Percentiles rank a stretch among this genome's conserved stretches.
phyloP scores from a whole-genome alignment of 169 alveolate genomes.

The Cryptosporidium baileyi region DNA sequence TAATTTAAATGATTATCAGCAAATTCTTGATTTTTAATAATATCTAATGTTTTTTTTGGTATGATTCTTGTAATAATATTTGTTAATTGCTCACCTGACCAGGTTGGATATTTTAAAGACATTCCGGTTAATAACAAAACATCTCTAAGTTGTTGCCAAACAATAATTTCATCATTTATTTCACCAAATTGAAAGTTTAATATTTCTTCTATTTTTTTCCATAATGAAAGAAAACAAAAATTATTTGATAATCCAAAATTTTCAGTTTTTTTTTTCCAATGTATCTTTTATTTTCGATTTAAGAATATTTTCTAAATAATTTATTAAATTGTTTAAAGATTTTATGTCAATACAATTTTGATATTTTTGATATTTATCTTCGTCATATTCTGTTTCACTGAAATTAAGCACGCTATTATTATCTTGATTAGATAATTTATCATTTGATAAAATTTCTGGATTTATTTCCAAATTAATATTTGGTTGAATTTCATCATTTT shows the following conservation, averaged over 20 bases:
- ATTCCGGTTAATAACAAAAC: constrained; percentile 62
- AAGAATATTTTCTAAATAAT: background rate
- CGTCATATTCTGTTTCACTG: background rate
- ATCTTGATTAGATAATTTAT: background rate
- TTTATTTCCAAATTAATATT: background rate
- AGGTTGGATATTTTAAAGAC: constrained; percentile 67
- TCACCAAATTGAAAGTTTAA: background rate
- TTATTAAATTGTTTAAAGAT: background rate
- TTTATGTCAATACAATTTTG: background rate
- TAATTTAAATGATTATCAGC: background rate
- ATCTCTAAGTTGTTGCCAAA: constrained; percentile 68
- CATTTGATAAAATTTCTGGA: background rate
- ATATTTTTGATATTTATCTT: background rate
- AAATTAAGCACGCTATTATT: background rate
- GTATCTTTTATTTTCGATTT: background rate
- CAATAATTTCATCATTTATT: constrained; percentile 18
- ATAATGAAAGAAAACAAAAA: constrained; percentile 43
- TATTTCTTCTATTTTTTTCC: constrained; percentile 41
- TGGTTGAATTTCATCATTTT: too few relatives aligned
- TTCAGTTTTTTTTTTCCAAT: background rate
- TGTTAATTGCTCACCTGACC: constrained; percentile 64
- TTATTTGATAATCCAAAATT: background rate
- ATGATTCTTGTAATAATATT: constrained; percentile 43
- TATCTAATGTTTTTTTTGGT: constrained; percentile 12
- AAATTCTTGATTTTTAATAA: background rate